Evolutionary conservation across 169 alveolate genomes (phyloP).

Genomic region (Plasmodium blacklocki): DNA sequence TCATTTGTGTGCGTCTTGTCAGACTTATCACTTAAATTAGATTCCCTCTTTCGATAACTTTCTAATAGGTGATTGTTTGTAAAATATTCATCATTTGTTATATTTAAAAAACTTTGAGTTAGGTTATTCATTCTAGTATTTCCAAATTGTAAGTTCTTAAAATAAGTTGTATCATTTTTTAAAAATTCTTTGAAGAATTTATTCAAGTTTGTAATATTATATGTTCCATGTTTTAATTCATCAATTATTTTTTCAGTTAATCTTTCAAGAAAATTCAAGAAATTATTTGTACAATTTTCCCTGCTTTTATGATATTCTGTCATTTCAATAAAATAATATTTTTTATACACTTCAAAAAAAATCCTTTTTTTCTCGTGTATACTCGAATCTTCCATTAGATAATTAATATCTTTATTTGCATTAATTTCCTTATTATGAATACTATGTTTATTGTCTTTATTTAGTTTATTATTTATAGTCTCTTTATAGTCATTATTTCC

Average conservation of each 20-base stretch:
- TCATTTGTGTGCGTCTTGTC: background rate
- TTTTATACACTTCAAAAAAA: slow-evolving; percentile 65
- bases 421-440: background rate
- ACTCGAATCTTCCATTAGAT: background rate
- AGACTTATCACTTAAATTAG: background rate
- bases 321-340: slow-evolving; percentile 76
- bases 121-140: slow-evolving; percentile 22
- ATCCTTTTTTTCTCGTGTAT: slow-evolving; percentile 45
- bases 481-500: background rate
- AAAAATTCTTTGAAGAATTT: slow-evolving; percentile 61
- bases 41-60: background rate
- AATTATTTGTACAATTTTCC: slow-evolving; percentile 63
- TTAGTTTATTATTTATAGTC: background rate
- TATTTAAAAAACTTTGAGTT: slow-evolving; percentile 46
- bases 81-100: slow-evolving; percentile 7
- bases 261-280: slow-evolving; percentile 66
- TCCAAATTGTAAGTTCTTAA: slow-evolving; percentile 9
- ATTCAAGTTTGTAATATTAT: slow-evolving; percentile 41
- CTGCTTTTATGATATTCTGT: slow-evolving; percentile 71
- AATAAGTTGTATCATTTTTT: slow-evolving; percentile 57
- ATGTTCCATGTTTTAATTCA: slow-evolving; percentile 51
- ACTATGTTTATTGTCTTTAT: background rate
- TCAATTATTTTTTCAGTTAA: slow-evolving; percentile 41
- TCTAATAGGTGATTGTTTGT: background rate
- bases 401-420: background rate